Evolutionary conservation across 2,329 filamentous ascomycete species (phyloP).

Genomic region (Cercospora zeae-maydis): DNA sequence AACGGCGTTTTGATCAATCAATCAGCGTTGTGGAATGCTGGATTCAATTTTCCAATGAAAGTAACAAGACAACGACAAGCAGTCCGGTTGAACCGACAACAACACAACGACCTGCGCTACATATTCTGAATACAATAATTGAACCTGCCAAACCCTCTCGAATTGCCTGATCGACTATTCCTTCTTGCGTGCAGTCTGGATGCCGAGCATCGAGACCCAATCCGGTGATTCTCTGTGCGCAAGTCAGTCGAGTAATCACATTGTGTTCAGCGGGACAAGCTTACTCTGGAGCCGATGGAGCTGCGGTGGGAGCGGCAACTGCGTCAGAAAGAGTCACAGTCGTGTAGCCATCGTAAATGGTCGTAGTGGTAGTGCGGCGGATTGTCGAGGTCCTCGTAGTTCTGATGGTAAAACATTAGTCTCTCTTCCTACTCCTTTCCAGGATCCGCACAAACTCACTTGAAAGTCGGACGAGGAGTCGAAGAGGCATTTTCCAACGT

Average conservation of each 20-base stretch:
- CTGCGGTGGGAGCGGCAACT: not conserved
- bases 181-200: slow-evolving; percentile 11
- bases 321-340: slow-evolving; percentile 21
- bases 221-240: slow-evolving; percentile 7
- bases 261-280: not conserved
- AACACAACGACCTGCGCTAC: not conserved
- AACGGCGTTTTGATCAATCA: not conserved
- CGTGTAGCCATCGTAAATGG: slow-evolving; percentile 22
- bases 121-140: not conserved
- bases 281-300: slow-evolving; percentile 1
- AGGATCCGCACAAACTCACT: slow-evolving; percentile 22
- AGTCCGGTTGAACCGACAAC: not conserved
- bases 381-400: slow-evolving; percentile 22
- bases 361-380: slow-evolving; percentile 24
- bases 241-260: not conserved
- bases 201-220: slow-evolving; percentile 15
- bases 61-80: not conserved
- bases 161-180: not conserved
- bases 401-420: not conserved
- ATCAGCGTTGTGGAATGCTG: not conserved
- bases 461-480: slow-evolving; percentile 4
- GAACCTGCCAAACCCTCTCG: not conserved
- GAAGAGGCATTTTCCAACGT: slow-evolving; percentile 28
- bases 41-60: not conserved
- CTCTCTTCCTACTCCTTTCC: not conserved